Base-by-base conservation (phyloP, 2,329 filamentous ascomycete genomes). In the Pseudogymnoascus destructans region DNA sequence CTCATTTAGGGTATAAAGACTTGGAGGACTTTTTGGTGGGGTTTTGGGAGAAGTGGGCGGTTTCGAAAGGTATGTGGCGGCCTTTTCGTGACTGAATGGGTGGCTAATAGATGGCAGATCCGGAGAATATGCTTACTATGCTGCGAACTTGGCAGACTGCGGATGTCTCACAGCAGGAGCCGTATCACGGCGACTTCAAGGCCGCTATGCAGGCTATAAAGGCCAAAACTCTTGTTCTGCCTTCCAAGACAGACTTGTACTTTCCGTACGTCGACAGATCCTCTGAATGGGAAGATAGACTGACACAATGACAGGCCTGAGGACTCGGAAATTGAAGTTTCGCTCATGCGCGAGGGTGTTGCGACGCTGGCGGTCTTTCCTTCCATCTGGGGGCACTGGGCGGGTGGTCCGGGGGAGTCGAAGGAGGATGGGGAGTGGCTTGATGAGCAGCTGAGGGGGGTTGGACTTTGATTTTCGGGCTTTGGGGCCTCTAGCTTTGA, bases 41-140 rank as follows among this genome's bases (percentile, higher is more conserved):
- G 10, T 89, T 88, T 66, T 92, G 88, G 86, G 87, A 91, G 68
- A 72, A 72, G 0, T 90, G 86, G 85, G 85, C 84, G 3, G 72
- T 84, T 15, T 80, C 78, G 0, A 89, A 89, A 72, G 78, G 77
- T 77, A 62, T 52, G 64, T 57, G 9, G 15, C 19, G 3, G 30
- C 15, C 1, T 1, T 59, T 33, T 4, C 11, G 6, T 15, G 15
- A 6, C 9, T 19, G 3, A 40, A 49, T 49, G 10, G 57, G 3
- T 57, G 21, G 40, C 56, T 33, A 36, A 54, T 42, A 23, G 7
- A 7, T 23, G 7, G 23, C 64, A 76, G 84, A 89, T 63, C 86
- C 87, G 0, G 85, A 89, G 63, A 88, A 90, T 61, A 74, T 90
- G 67, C 73, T 90, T 0, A 77, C 79, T 1, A 89, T 90, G 87